These are phyloP conservation scores for Tetracladium marchalianum DNA, from an alignment of 495 filamentous ascomycete genomes.

Conservation along the genomic window DNA sequence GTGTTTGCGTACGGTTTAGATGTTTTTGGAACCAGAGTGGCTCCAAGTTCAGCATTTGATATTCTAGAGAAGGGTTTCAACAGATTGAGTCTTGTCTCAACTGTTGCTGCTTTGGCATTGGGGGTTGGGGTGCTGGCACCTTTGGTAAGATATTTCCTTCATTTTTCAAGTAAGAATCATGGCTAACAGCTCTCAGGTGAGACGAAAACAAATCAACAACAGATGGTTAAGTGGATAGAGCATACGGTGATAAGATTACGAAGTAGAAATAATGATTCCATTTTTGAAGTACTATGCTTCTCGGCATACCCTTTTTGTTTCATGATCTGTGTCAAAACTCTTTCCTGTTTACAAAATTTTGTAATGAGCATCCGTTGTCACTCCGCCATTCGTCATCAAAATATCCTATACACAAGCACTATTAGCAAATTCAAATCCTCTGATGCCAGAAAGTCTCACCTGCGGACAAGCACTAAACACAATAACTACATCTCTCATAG, in stretches of 20 bases:
- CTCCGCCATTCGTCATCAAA: constrained; percentile 27
- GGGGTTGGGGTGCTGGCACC: constrained; percentile 73
- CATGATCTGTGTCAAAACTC: no score
- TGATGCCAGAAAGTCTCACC: constrained; percentile 1
- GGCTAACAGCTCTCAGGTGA: constrained; percentile 27
- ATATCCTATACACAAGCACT: constrained; percentile 24
- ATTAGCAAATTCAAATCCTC: neutral
- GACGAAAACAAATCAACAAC: constrained; percentile 42
- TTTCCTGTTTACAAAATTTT: constrained; percentile 5
- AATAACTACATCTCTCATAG: constrained; percentile 28
- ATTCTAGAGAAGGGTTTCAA: constrained; percentile 87
- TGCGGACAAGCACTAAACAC: constrained; percentile 35
- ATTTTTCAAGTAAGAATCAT: neutral
- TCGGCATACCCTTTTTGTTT: no score
- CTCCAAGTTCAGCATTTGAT: constrained; percentile 83
- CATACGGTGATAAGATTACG: no score
- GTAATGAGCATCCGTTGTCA: constrained; percentile 27
- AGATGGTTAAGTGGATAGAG: constrained; percentile 27
- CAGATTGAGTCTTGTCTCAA: constrained; percentile 73
- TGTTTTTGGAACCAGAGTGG: constrained; percentile 75
- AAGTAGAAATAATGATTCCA: no score
- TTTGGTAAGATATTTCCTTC: constrained; percentile 52
- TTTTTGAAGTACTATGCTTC: no score
- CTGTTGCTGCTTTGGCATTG: constrained; percentile 64
- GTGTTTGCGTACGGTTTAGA: constrained; percentile 86